Evolutionary conservation across 495 filamentous ascomycete species (phyloP).

Genomic region (Elasticomyces elasticus): DNA sequence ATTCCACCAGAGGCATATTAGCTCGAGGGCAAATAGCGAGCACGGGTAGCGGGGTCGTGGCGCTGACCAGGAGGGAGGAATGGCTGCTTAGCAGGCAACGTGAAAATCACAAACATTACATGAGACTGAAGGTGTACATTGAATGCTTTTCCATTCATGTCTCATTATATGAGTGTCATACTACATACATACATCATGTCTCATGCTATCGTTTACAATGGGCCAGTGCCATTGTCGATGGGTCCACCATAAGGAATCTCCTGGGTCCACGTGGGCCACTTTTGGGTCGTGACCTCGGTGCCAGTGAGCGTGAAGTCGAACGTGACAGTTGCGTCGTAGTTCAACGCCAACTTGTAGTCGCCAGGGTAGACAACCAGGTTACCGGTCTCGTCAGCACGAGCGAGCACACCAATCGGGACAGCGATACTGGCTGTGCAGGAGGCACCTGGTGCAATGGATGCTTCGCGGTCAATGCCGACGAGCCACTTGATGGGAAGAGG

Average conservation of each 20-base stretch:
- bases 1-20: too few relatives aligned
- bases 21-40: too few relatives aligned
- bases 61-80: too few relatives aligned
- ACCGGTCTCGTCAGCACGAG: slow-evolving; percentile 47
- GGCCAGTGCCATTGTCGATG: neutral
- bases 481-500: slow-evolving; percentile 58
- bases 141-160: too few relatives aligned
- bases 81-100: too few relatives aligned
- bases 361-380: slow-evolving; percentile 58
- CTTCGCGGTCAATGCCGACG: slow-evolving; percentile 48
- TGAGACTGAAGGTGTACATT: too few relatives aligned
- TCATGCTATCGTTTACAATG: neutral
- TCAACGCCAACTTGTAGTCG: slow-evolving; percentile 48
- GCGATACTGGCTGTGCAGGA: slow-evolving; percentile 35
- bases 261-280: slow-evolving; percentile 30
- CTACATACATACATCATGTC: neutral
- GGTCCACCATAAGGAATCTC: slow-evolving; percentile 6
- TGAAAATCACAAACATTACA: too few relatives aligned
- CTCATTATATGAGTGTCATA: neutral
- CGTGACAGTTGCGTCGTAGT: slow-evolving; percentile 32
- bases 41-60: too few relatives aligned
- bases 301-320: slow-evolving; percentile 39
- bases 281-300: slow-evolving; percentile 33
- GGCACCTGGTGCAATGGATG: slow-evolving; percentile 34
- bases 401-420: slow-evolving; percentile 48